Evolutionary conservation across 805 yeast genomes (phyloP).

Genomic region (Komagataella populi): DNA sequence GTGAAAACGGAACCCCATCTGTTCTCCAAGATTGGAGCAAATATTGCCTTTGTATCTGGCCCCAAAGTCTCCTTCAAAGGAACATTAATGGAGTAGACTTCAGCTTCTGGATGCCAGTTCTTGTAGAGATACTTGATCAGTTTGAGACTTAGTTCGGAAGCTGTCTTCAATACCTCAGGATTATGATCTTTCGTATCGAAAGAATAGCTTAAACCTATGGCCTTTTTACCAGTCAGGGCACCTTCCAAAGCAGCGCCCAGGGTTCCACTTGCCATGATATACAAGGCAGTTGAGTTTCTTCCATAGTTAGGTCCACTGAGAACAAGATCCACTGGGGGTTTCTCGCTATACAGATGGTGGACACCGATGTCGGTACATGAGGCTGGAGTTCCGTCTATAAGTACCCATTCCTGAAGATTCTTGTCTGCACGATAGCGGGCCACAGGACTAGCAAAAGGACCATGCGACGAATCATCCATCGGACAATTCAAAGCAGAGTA

Average conservation of each 20-base stretch:
- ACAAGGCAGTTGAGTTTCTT: constrained; percentile 79
- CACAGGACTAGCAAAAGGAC: constrained; percentile 51
- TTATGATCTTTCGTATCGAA: constrained; percentile 44
- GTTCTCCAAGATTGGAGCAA: constrained; percentile 71
- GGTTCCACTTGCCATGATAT: constrained; percentile 86
- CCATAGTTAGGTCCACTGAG: constrained; percentile 95
- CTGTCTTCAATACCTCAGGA: constrained; percentile 38
- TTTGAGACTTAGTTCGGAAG: constrained; percentile 54
- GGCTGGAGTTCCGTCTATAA: constrained; percentile 92
- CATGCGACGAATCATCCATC: constrained; percentile 42
- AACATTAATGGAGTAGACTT: constrained; percentile 72
- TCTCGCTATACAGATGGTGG: constrained; percentile 43
- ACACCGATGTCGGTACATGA: constrained; percentile 87
- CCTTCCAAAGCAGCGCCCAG: constrained; percentile 97
- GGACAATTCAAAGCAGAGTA: constrained; percentile 35
- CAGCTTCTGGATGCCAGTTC: constrained; percentile 46
- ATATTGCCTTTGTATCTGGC: constrained; percentile 42
- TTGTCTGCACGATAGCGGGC: constrained; percentile 20
- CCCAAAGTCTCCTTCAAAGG: constrained; percentile 52
- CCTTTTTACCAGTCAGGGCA: constrained; percentile 50
- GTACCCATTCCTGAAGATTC: constrained; percentile 62
- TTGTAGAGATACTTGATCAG: constrained; percentile 44
- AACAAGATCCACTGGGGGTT: constrained; percentile 68
- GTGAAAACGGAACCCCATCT: constrained; percentile 61
- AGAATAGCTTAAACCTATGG: constrained; percentile 83